Conservation (phyloP, 2,329 filamentous ascomycete genomes). For the Phaeosphaeriaceae sp. region DNA sequence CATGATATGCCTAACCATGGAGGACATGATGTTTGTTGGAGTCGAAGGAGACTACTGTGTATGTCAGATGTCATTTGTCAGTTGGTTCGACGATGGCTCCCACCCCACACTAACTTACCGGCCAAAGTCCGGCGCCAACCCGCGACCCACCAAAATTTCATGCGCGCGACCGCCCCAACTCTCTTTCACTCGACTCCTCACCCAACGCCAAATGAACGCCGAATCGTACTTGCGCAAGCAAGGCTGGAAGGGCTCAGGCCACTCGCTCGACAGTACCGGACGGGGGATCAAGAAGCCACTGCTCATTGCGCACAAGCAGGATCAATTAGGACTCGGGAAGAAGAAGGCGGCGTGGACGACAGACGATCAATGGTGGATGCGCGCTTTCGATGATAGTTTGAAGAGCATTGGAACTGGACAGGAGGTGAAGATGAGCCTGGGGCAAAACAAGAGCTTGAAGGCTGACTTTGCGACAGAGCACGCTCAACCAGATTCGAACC, state of each 20-base stretch:
- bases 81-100: neutral
- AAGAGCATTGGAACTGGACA: slow-evolving; percentile 63
- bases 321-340: slow-evolving; percentile 81
- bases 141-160: slow-evolving; percentile 19
- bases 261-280: slow-evolving; percentile 79
- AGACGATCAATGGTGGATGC: slow-evolving; percentile 94
- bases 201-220: slow-evolving; percentile 72
- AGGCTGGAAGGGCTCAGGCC: slow-evolving; percentile 89
- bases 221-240: slow-evolving; percentile 81
- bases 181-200: neutral
- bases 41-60: too few species aligned
- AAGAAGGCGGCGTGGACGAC: slow-evolving; percentile 64
- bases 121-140: neutral
- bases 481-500: slow-evolving; percentile 55
- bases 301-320: slow-evolving; percentile 80
- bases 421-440: slow-evolving; percentile 20
- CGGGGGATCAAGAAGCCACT: slow-evolving; percentile 84
- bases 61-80: too few species aligned
- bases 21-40: too few species aligned
- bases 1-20: too few species aligned
- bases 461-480: slow-evolving; percentile 60
- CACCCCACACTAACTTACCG: neutral
- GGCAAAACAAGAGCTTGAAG: too few species aligned
- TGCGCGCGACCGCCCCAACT: neutral
- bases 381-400: slow-evolving; percentile 89